Evolutionary conservation across 2,329 filamentous ascomycete genomes (phyloP).

Genomic region (Phaeoacremonium minimum): DNA sequence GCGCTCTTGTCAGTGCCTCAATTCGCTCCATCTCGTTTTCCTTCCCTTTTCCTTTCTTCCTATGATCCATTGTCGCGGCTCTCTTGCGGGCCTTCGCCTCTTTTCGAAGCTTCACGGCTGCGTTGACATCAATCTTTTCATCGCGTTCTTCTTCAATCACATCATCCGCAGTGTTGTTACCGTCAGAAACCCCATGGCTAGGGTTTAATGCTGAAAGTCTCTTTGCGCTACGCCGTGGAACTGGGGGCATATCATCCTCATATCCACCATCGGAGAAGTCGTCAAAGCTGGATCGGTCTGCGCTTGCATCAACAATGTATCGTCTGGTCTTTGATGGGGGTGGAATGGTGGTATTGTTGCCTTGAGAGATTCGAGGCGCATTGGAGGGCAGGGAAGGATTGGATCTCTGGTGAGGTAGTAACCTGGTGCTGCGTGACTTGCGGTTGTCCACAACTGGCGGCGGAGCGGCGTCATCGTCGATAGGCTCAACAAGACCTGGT

Average conservation of each 20-base stretch:
- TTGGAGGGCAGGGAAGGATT: not conserved
- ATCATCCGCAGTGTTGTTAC: conserved; percentile 5
- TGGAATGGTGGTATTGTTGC: not conserved
- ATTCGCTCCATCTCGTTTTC: not conserved
- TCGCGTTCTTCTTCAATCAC: conserved; percentile 13
- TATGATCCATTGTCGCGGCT: conserved; percentile 5
- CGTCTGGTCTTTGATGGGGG: conserved; percentile 3
- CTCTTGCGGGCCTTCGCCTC: conserved; percentile 21
- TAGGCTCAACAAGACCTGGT: conserved; percentile 23
- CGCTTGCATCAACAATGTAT: conserved; percentile 1
- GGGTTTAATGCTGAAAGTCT: conserved; percentile 10
- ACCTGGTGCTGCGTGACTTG: not conserved
- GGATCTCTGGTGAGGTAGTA: not conserved
- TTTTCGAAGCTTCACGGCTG: conserved; percentile 23
- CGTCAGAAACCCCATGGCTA: too few species aligned
- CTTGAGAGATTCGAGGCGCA: not conserved
- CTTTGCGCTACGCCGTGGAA: conserved; percentile 2
- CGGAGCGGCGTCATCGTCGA: conserved; percentile 5
- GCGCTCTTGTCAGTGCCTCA: too few species aligned
- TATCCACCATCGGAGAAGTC: too few species aligned
- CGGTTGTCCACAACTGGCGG: conserved; percentile 2
- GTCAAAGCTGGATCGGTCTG: not conserved
- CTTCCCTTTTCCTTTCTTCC: not conserved
- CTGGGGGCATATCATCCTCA: not conserved
- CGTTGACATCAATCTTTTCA: conserved; percentile 17